These are phyloP conservation scores for Salvia hispanica DNA, from an alignment of 257 asterid species.

Conservation along the genomic window DNA sequence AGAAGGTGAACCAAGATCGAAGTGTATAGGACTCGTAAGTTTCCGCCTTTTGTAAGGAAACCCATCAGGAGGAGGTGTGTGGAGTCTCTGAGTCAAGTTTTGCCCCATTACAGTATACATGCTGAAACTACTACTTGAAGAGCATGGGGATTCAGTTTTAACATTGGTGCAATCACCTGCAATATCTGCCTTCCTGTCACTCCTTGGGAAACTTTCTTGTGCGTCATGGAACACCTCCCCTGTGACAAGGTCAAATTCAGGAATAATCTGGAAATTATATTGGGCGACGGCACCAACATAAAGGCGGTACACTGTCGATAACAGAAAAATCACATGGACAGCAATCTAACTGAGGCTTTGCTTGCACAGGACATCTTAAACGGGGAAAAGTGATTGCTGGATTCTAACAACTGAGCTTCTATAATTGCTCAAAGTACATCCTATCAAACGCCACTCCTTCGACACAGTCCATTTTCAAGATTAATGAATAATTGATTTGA, in stretches of 20 bases:
- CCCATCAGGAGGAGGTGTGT: conserved; percentile 64
- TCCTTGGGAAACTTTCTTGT: conserved; percentile 49
- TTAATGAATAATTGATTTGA: neutral
- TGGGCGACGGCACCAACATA: conserved; percentile 10
- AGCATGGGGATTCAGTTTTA: conserved; percentile 54
- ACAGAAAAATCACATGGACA: conserved; percentile 11
- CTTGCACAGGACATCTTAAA: neutral
- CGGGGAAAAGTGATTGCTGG: too few relatives aligned
- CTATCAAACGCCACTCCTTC: conserved; percentile 5
- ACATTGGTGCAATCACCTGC: conserved; percentile 24
- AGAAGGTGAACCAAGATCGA: conserved; percentile 42
- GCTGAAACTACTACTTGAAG: conserved; percentile 48
- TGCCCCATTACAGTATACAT: conserved; percentile 44
- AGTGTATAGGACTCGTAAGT: conserved; percentile 48
- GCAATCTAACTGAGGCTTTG: neutral
- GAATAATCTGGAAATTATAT: conserved; percentile 22
- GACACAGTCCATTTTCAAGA: neutral
- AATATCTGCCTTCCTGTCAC: conserved; percentile 33
- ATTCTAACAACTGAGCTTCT: neutral
- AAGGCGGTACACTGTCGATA: neutral
- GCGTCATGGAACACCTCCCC: conserved; percentile 85
- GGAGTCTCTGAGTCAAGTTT: conserved; percentile 34
- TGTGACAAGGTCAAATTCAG: conserved; percentile 42
- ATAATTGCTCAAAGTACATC: conserved; percentile 4
- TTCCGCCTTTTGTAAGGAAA: conserved; percentile 77